Percentiles rank a stretch among this genome's conserved stretches.
phyloP scores from a whole-genome alignment of 495 filamentous ascomycete species.

The Aspergillus taichungensis region DNA sequence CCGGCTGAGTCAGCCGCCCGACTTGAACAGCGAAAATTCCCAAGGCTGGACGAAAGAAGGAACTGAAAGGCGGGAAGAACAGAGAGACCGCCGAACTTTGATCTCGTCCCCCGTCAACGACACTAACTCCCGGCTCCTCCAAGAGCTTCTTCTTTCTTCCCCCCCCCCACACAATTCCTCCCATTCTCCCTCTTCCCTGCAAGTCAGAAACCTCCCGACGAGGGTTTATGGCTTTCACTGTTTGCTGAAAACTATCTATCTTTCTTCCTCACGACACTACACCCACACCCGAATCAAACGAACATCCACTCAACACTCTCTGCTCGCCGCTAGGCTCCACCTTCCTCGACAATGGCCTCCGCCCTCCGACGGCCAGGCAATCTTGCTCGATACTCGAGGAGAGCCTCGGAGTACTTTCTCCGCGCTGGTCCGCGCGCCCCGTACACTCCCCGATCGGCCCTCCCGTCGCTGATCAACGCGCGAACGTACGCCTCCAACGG shows the following conservation, averaged over 20 bases:
- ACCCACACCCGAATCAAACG: conserved; percentile 19
- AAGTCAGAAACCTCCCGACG: not conserved
- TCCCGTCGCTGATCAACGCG: conserved; percentile 37
- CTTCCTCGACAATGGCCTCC: conserved; percentile 51
- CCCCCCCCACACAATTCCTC: not conserved
- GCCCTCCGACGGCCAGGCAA: conserved; percentile 57
- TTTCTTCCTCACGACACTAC: conserved; percentile 1
- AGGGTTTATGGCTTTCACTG: conserved; percentile 21
- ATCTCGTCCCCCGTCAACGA: not conserved
- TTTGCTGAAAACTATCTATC: not conserved
- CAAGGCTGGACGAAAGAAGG: no score
- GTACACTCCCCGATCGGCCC: conserved; percentile 25
- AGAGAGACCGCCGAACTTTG: conserved; percentile 9
- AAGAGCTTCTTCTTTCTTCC: conserved; percentile 9
- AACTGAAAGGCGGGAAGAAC: conserved; percentile 10
- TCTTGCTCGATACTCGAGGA: conserved; percentile 52
- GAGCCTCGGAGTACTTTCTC: conserved; percentile 36
- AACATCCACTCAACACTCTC: conserved; percentile 9
- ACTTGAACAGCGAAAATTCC: no score
- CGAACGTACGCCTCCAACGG: conserved; percentile 47
- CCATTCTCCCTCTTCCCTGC: not conserved
- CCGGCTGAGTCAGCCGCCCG: no score
- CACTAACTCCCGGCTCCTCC: conserved; percentile 10
- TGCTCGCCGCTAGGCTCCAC: conserved; percentile 27
- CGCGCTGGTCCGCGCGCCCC: conserved; percentile 32